Conservation (phyloP, 805 yeast species). For the Barnettozyma wickerhamii region DNA sequence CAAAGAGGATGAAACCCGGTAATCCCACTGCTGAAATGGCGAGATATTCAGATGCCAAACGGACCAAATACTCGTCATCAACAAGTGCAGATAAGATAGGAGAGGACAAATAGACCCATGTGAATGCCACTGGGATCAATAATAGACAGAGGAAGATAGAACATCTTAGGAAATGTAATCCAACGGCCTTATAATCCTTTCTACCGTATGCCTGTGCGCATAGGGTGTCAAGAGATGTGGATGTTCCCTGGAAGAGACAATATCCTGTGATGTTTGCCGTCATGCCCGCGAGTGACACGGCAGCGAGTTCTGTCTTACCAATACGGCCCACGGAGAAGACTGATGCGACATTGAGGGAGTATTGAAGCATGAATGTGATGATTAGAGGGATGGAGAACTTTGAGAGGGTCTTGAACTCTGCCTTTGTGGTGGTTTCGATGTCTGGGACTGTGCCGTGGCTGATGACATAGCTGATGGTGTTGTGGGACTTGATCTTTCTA, state of each 20-base stretch:
- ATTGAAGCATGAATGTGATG: slow-evolving; percentile 64
- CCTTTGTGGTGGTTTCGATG: slow-evolving; percentile 27
- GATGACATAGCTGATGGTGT: slow-evolving; percentile 22
- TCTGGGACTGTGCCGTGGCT: slow-evolving; percentile 24
- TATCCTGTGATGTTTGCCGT: slow-evolving; percentile 74
- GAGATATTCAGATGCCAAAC: slow-evolving; percentile 56
- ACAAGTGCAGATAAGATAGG: slow-evolving; percentile 41
- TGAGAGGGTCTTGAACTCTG: slow-evolving; percentile 38
- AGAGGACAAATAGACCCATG: slow-evolving; percentile 60
- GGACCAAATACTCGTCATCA: slow-evolving; percentile 41
- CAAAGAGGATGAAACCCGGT: slow-evolving; percentile 68
- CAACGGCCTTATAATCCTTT: slow-evolving; percentile 58
- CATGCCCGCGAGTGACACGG: slow-evolving; percentile 71
- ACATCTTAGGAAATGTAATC: slow-evolving; percentile 65
- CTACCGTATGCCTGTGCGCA: slow-evolving; percentile 79
- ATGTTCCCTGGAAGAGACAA: slow-evolving; percentile 70
- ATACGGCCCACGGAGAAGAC: slow-evolving; percentile 74
- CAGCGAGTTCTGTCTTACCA: slow-evolving; percentile 69
- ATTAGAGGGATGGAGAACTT: slow-evolving; percentile 57
- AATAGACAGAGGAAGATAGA: slow-evolving; percentile 52
- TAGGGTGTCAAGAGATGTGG: slow-evolving; percentile 75
- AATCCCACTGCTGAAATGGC: slow-evolving; percentile 55
- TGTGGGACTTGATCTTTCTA: slow-evolving; percentile 24
- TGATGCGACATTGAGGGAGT: slow-evolving; percentile 70
- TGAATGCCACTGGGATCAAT: slow-evolving; percentile 47